Evolutionary conservation across 1,284 basidiomycete species (phyloP).

Genomic region (Ceratobasidium sp.): DNA sequence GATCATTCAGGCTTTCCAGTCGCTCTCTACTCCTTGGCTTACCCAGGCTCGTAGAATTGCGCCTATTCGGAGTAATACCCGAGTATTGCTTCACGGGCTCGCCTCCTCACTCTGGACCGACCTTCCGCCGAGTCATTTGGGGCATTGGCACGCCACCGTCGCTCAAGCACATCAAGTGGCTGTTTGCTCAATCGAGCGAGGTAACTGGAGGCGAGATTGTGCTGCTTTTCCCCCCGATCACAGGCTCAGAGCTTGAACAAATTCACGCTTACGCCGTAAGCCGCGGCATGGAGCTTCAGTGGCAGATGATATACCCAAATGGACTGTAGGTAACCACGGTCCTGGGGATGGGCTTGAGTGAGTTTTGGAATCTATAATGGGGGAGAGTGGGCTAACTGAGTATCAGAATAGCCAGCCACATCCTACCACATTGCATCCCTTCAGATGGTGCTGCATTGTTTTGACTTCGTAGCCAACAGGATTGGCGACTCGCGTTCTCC

Average conservation of each 20-base stretch:
- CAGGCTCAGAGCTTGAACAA: background rate
- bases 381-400: too few relatives aligned
- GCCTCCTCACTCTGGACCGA: background rate
- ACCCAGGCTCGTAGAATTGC: background rate
- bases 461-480: too few relatives aligned
- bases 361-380: too few relatives aligned
- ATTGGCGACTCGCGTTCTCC: too few relatives aligned
- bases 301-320: too few relatives aligned
- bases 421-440: too few relatives aligned
- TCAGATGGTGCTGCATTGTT: too few relatives aligned
- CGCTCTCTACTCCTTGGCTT: conserved; percentile 1
- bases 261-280: background rate
- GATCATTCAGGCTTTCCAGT: background rate
- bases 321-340: too few relatives aligned
- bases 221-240: background rate
- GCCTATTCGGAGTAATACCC: conserved; percentile 1
- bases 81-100: background rate
- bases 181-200: background rate
- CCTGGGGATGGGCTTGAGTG: too few relatives aligned
- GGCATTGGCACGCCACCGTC: background rate
- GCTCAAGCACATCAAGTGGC: conserved; percentile 1
- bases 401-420: too few relatives aligned
- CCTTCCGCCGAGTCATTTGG: conserved; percentile 9
- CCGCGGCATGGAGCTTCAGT: background rate
- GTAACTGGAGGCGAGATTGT: background rate